Base-by-base conservation (phyloP, 768 basidiomycete genomes). In the Dacryopinax primogenitus region DNA sequence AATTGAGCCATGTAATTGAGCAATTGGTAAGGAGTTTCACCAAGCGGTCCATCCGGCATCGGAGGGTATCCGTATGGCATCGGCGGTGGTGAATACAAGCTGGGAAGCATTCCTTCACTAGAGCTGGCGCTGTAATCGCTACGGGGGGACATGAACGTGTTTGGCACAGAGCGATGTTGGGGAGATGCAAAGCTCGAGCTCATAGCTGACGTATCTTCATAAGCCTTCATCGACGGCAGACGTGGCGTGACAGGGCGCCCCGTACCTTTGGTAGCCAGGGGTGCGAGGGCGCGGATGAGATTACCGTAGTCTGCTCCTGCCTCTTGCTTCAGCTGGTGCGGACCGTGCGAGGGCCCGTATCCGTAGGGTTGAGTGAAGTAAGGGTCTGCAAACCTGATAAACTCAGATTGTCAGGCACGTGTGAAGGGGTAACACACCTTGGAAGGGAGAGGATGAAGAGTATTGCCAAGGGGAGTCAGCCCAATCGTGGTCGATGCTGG, bases 181-280 rank as follows among this genome's bases (percentile, higher is more conserved):
- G 51, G 51, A 32, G 51, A 23, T 30, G 51, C 51, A 30, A 58
- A 58, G 51, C 51, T 58, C 51, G 51, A 58, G 30, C 32, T 58
- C 51, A 58, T 7, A 28, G 51, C 51, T 58, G 18, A 15, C 9
- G 9, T 7, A 30, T 28, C 51, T 13, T 58, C n/a, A n/a, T 58
- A 26, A 30, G 26, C 32, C 26, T 4, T 13, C 30, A 9, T 58
- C 51, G 9, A 28, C 32, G 26, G 4, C 4, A 30, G 18, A 3
- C 18, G 3, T 39, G 37, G 12, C 11, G 37, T 11, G 12, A 39
- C 13, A 18, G 9, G 18, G 41, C 16, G 41, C 3, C 4, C 13
- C 26, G 51, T 58, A 58, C 51, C 51, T 58, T 58, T 58, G 51
- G 51, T 58, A 58, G 51, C 51, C 51, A 58, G 51, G 51, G 51